These are phyloP conservation scores for Tilletiopsis washingtonensis DNA, from an alignment of 1,284 basidiomycete genomes.

Conservation along the genomic window DNA sequence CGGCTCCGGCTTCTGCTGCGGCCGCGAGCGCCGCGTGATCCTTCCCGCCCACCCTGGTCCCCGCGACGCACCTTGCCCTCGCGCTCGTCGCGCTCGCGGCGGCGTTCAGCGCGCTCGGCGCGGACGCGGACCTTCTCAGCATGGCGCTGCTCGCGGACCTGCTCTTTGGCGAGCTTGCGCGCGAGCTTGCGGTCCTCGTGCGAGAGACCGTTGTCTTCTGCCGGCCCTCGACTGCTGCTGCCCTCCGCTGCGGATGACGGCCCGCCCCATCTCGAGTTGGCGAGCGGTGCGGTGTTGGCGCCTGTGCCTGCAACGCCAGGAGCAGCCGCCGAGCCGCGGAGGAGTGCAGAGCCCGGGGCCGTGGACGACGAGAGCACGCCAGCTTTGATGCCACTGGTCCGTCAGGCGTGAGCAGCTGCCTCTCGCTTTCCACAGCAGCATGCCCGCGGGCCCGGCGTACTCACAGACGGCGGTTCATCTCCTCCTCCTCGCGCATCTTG, in stretches of 20 bases:
- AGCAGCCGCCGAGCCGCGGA: conserved; percentile 5
- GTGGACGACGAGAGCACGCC: conserved; percentile 7
- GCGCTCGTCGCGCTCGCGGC: background rate
- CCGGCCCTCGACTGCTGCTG: too few relatives aligned
- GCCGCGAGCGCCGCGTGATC: background rate
- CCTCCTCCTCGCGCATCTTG: conserved; percentile 38
- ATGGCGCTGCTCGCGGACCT: conserved; percentile 8
- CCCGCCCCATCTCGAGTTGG: conserved; percentile 10
- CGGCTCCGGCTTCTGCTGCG: background rate
- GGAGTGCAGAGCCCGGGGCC: conserved; percentile 3
- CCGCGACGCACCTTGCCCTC: background rate
- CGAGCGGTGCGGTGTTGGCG: conserved; percentile 17
- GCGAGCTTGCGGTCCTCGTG: conserved; percentile 27
- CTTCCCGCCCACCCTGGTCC: background rate
- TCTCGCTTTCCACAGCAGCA: background rate
- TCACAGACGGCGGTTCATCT: conserved; percentile 27
- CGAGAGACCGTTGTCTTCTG: conserved; percentile 11
- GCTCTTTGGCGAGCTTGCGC: conserved; percentile 17
- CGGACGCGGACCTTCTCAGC: background rate
- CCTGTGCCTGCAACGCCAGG: conserved; percentile 12
- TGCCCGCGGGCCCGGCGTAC: background rate
- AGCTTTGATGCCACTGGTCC: conserved; percentile 1
- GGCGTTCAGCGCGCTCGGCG: background rate
- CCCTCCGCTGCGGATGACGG: too few relatives aligned
- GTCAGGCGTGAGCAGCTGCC: background rate